These are phyloP conservation scores for Euphorbia peplus DNA, from an alignment of 345 rosid genomes.

Conservation along the genomic window DNA sequence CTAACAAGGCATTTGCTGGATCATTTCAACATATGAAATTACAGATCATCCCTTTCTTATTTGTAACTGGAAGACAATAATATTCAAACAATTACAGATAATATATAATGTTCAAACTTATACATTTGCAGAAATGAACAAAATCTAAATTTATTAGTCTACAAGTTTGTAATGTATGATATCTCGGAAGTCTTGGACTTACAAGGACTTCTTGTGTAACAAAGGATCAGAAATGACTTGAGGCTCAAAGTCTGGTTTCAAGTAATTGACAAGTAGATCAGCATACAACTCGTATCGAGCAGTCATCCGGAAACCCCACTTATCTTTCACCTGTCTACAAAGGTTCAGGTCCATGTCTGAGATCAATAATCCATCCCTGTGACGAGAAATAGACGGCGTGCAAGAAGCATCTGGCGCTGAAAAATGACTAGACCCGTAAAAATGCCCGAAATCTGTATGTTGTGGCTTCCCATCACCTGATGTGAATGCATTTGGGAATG, in stretches of 20 bases:
- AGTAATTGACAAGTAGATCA: constrained; percentile 48
- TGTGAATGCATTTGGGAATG: constrained; percentile 83
- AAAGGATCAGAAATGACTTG: constrained; percentile 74
- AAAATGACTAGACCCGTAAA: constrained; percentile 86
- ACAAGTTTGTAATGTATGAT: constrained; percentile 3
- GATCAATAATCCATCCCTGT: constrained; percentile 74
- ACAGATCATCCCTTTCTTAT: not conserved
- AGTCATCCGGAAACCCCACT: constrained; percentile 93
- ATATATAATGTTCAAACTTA: not conserved
- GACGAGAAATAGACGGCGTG: constrained; percentile 75
- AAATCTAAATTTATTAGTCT: not conserved
- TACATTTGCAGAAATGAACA: constrained; percentile 1
- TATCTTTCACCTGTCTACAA: constrained; percentile 87
- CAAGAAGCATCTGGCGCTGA: constrained; percentile 96
- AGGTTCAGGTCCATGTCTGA: constrained; percentile 91
- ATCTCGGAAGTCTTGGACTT: constrained; percentile 34
- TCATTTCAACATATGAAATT: not conserved
- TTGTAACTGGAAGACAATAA: not conserved
- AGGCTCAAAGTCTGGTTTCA: constrained; percentile 71
- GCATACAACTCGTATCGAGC: constrained; percentile 75
- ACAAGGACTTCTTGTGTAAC: constrained; percentile 52
- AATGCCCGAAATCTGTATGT: constrained; percentile 84
- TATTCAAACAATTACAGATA: not conserved
- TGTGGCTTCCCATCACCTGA: constrained; percentile 92
- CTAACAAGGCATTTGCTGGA: not conserved